These are phyloP conservation scores for Otatea glauca DNA, from an alignment of 176 grass and related monocot genomes.

Conservation along the genomic window DNA sequence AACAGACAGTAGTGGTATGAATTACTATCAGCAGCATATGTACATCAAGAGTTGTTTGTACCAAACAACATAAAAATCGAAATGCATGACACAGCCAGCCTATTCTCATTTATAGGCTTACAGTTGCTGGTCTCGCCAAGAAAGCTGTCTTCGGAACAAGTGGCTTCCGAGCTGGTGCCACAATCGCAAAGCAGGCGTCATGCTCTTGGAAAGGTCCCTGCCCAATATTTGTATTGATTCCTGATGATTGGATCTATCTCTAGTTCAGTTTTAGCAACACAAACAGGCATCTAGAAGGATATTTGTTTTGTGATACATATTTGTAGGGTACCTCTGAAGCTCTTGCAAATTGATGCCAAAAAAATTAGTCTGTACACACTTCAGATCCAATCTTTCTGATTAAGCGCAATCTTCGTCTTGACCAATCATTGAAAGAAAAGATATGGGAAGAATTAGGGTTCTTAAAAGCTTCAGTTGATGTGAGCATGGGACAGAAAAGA, in stretches of 20 bases:
- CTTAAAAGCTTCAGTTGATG: not conserved
- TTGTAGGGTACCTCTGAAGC: not conserved
- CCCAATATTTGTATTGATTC: not conserved
- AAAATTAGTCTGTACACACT: not conserved
- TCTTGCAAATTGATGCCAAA: not conserved
- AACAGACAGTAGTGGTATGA: not conserved
- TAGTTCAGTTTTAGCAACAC: not conserved
- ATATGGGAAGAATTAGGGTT: not conserved
- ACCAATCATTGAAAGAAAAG: not conserved
- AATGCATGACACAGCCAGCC: not conserved
- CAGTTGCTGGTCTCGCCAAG: not conserved
- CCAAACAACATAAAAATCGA: not conserved
- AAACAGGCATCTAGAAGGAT: not conserved
- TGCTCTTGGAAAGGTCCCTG: not conserved
- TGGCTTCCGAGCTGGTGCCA: not conserved
- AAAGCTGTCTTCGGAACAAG: not conserved
- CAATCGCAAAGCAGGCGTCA: not conserved
- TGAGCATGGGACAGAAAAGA: not conserved
- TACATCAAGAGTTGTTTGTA: not conserved
- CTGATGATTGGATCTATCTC: not conserved
- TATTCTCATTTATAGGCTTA: not conserved
- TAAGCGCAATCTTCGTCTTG: constrained; percentile 18
- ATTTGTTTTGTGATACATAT: not conserved
- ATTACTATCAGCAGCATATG: not conserved
- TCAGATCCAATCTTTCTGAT: not conserved